Base-by-base conservation (phyloP, 2,329 filamentous ascomycete species). In the Chaetomium olivaceum region DNA sequence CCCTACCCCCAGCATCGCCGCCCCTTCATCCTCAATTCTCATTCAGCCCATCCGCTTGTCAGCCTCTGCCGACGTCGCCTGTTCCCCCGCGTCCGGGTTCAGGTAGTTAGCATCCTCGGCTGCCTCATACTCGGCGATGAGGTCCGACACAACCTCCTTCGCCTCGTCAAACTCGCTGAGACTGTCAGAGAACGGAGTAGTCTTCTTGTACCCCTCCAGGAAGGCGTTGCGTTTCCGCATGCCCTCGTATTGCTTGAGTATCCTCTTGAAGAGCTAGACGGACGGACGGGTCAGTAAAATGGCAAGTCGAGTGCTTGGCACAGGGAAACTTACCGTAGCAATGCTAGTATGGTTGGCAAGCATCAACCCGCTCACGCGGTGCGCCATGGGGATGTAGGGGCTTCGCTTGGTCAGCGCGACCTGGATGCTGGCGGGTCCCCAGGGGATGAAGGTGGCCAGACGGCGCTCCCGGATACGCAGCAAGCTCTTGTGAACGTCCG, bases 321-420 rank as follows among this genome's bases (percentile, higher is more conserved):
- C 21, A 4, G 31, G 21, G 56, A 25, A 51, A 78, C 85, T 73
- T 81, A 89, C 87, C 27, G 95, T 97, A 56, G 94, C 92, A 72
- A 99, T 96, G 70, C 93, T 96, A 0, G 95, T 99, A 77, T 99
- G 95, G 76, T 99, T 99, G 14, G 95, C 95, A 66, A 99, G 82
- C 95, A 99, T 99, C 65, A 99, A 85, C 2, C 95, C 95, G 70
- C 92, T 97, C 62, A 99, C 95, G 58, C 95, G 90, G 76, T 97
- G 93, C 71, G 91, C 92, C 81, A 96, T 96, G 63, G 92, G 91
- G 51, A 97, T 90, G 75, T 99, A 98, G 1, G 96, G 96, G 51
- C 93, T 97, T 75, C 96, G 92, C 81, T 97, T 97, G 2, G 95
- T 97, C 68, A 99, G 80, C 3, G 95, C 96, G 14, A 99, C 95